These are phyloP conservation scores for Aspergillus melleus DNA, from an alignment of 2,329 filamentous ascomycete genomes.

Conservation along the genomic window DNA sequence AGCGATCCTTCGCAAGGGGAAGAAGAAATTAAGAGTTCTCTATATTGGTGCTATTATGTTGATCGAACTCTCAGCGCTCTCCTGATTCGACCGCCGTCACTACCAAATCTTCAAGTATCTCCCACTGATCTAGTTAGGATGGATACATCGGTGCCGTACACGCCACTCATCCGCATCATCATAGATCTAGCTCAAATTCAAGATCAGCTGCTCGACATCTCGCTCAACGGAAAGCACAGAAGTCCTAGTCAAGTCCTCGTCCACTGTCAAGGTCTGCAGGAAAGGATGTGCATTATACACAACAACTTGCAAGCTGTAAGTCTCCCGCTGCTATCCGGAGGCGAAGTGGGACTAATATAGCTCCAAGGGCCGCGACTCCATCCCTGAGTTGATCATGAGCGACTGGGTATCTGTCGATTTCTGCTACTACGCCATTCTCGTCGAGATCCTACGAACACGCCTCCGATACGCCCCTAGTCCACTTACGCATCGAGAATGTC, in stretches of 20 bases:
- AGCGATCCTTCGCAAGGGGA: neutral
- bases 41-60: conserved; percentile 31
- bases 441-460: conserved; percentile 27
- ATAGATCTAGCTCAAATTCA: conserved; percentile 17
- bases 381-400: conserved; percentile 9
- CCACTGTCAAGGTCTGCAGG: conserved; percentile 15
- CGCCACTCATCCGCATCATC: conserved; percentile 5
- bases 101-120: conserved; percentile 7
- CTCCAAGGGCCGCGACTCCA: conserved; percentile 8
- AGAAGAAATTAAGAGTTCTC: conserved; percentile 19
- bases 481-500: conserved; percentile 22
- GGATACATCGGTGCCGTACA: conserved; percentile 8
- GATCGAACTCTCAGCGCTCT: conserved; percentile 29
- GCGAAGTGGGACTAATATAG: neutral
- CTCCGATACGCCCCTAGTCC: conserved; percentile 20
- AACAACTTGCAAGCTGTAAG: conserved; percentile 20
- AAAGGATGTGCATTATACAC: conserved; percentile 20
- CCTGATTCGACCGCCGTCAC: conserved; percentile 21
- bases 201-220: conserved; percentile 6
- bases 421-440: conserved; percentile 25
- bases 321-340: neutral
- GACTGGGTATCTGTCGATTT: conserved; percentile 27
- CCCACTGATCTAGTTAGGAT: conserved; percentile 5
- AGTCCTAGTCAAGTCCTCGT: neutral
- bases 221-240: neutral